A percentile compares a stretch with the other conserved stretches of the same genome.
These are phyloP conservation scores for Lactarius evosmus DNA, from an alignment of 768 basidiomycete genomes.

Conservation along the genomic window DNA sequence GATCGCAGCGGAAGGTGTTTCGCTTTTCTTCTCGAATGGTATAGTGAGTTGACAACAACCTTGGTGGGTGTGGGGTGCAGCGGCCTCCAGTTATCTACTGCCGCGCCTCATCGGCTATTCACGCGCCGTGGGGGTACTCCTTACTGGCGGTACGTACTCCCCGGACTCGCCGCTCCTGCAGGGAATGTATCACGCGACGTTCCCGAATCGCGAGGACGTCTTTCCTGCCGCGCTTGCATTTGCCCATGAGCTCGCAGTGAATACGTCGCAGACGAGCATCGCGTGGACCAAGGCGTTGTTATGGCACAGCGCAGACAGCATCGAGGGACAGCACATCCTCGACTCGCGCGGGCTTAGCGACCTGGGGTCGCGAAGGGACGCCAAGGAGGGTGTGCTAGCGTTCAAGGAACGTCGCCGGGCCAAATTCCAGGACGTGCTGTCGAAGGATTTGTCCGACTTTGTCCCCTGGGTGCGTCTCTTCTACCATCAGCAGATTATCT, in stretches of 20 bases:
- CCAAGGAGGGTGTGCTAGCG: constrained; percentile 45
- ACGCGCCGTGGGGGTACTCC: constrained; percentile 48
- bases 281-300: constrained; percentile 52
- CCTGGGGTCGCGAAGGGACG: constrained; percentile 41
- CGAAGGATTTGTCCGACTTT: constrained; percentile 41
- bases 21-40: neutral
- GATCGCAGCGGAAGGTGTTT: constrained; percentile 47
- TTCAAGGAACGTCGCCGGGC: constrained; percentile 49
- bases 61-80: too few species aligned
- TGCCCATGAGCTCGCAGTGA: constrained; percentile 49
- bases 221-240: constrained; percentile 51
- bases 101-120: constrained; percentile 53
- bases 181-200: constrained; percentile 46
- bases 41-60: neutral
- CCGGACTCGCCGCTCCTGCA: constrained; percentile 45
- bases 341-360: constrained; percentile 50
- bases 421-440: constrained; percentile 45
- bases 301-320: constrained; percentile 46
- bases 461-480: constrained; percentile 49
- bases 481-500: neutral
- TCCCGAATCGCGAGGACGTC: constrained; percentile 50
- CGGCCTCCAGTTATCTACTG: constrained; percentile 48
- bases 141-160: constrained; percentile 45
- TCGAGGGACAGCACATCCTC: constrained; percentile 53
- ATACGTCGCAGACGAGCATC: constrained; percentile 49